A percentile compares a stretch with the other conserved stretches of the same genome.
phyloP scores from a whole-genome alignment of 2,329 filamentous ascomycete genomes.

The Talaromyces pinophilus region DNA sequence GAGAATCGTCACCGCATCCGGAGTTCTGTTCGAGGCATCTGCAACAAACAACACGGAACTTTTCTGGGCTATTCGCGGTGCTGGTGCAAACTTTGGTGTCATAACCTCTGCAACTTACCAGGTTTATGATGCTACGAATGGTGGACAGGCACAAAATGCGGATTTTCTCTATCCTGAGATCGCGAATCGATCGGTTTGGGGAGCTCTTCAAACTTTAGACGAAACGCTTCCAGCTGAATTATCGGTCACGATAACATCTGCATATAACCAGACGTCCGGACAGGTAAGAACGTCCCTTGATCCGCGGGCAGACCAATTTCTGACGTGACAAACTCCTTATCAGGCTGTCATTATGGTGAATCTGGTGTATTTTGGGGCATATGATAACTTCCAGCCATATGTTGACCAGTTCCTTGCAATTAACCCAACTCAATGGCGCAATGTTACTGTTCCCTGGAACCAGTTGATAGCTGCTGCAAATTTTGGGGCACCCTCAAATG shows the following conservation, averaged over 20 bases:
- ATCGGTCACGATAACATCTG: constrained; percentile 2
- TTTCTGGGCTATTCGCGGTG: constrained; percentile 41
- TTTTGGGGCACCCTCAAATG: background rate
- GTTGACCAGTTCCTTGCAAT: constrained; percentile 14
- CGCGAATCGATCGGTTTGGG: constrained; percentile 21
- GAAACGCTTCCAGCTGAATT: constrained; percentile 17
- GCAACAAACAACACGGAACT: constrained; percentile 35
- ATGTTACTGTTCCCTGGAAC: constrained; percentile 17
- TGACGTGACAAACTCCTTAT: background rate
- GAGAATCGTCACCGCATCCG: constrained; percentile 39
- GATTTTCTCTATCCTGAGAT: constrained; percentile 24
- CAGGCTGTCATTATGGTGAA: constrained; percentile 19
- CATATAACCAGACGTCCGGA: constrained; percentile 18
- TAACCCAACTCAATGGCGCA: constrained; percentile 12
- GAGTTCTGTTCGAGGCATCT: constrained; percentile 37
- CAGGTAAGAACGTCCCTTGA: background rate
- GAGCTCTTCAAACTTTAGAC: constrained; percentile 16
- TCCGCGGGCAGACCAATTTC: background rate
- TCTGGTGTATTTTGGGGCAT: constrained; percentile 16
- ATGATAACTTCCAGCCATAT: constrained; percentile 12
- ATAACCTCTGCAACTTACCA: constrained; percentile 39
- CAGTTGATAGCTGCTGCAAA: constrained; percentile 4
- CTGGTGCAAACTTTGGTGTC: constrained; percentile 42
- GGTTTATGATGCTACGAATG: constrained; percentile 30
- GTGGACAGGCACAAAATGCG: constrained; percentile 26